Base-by-base conservation (phyloP, 2,329 filamentous ascomycete genomes). In the Aspergillus udagawae region DNA sequence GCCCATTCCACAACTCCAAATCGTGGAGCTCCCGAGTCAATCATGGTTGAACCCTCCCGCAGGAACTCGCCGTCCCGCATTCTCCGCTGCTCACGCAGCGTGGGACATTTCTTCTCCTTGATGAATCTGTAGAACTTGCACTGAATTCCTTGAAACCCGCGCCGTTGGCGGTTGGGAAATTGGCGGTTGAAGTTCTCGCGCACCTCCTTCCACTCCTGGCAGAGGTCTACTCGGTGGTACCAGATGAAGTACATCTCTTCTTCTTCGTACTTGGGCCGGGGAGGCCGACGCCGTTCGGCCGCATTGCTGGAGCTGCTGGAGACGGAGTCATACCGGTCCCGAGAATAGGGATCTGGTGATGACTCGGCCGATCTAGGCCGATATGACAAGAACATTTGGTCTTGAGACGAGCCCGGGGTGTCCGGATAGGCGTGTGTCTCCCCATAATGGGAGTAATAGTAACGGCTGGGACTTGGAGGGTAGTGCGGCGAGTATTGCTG, bases 91-190 rank as follows among this genome's bases (percentile, higher is more conserved):
- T 77, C 72, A 32, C 78, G 70, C 17, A 80, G 64, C 6, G 77
- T 78, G 1, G 75, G 75, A 59, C 77, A 75, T 49, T 73, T 74
- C 61, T 78, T 74, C 54, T 75, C 72, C 57, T 74, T 74, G 55
- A 80, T 76, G 55, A 78, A 74, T n/a, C 78, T 75, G 63, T 80
- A 80, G 63, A 78, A 80, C 59, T 78, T 79, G 71, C 78, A 80
- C 64, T 80, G 77, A 21, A 80, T 77, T 0, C 78, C 78, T 58
- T 76, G 73, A 63, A 77, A 77, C 4, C 72, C 72, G 14, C 73
- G 67, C 23, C 73, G 67, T 61, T 74, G 73, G 17, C 73, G 71
- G 12, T 63, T 65, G 20, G 75, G 73, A 54, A 79, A 80, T 56
- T 78, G 75, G 0, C 63, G 66, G 61, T 77, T 75, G 60, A 78